Evolutionary conservation across 139 green algal species (phyloP).

Genomic region (Volvox africanus): DNA sequence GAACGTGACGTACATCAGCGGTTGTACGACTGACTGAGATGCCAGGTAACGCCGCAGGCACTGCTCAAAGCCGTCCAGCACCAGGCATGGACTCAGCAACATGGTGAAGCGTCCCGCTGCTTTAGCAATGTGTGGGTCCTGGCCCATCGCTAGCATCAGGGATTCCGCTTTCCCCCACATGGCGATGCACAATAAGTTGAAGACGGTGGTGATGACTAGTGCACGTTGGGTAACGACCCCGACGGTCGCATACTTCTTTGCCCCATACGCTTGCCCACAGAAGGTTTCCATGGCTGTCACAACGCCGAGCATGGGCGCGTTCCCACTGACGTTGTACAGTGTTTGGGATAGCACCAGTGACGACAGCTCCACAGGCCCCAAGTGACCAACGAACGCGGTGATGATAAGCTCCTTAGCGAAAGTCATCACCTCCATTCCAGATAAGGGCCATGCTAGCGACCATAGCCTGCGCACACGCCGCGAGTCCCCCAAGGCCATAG

Average conservation of each 20-base stretch:
- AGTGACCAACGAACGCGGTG: slow-evolving; percentile 67
- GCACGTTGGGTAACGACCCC: slow-evolving; percentile 68
- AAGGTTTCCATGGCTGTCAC: slow-evolving; percentile 78
- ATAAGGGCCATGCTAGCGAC: slow-evolving; percentile 69
- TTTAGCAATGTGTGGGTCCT: slow-evolving; percentile 65
- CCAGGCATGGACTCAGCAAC: slow-evolving; percentile 53
- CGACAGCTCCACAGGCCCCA: slow-evolving; percentile 65
- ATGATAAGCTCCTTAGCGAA: slow-evolving; percentile 80
- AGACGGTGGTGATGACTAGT: slow-evolving; percentile 61
- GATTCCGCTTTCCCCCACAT: slow-evolving; percentile 57
- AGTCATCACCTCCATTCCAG: slow-evolving; percentile 73
- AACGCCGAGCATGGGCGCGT: slow-evolving; percentile 69
- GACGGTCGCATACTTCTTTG: slow-evolving; percentile 58
- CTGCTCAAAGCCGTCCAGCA: slow-evolving; percentile 59
- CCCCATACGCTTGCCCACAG: slow-evolving; percentile 71
- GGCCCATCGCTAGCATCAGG: slow-evolving; percentile 62
- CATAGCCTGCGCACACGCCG: slow-evolving; percentile 56
- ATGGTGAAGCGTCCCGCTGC: slow-evolving; percentile 66
- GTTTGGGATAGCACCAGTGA: slow-evolving; percentile 72
- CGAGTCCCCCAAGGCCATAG: not conserved
- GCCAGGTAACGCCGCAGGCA: slow-evolving; percentile 64
- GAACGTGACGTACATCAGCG: slow-evolving; percentile 71
- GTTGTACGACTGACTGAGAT: slow-evolving; percentile 63
- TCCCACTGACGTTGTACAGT: slow-evolving; percentile 74
- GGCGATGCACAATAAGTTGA: slow-evolving; percentile 56